Evolutionary conservation across 257 asterid species (phyloP), one percentile per base, ranked within the genome.

Genomic region (Gynochthodes officinalis): DNA sequence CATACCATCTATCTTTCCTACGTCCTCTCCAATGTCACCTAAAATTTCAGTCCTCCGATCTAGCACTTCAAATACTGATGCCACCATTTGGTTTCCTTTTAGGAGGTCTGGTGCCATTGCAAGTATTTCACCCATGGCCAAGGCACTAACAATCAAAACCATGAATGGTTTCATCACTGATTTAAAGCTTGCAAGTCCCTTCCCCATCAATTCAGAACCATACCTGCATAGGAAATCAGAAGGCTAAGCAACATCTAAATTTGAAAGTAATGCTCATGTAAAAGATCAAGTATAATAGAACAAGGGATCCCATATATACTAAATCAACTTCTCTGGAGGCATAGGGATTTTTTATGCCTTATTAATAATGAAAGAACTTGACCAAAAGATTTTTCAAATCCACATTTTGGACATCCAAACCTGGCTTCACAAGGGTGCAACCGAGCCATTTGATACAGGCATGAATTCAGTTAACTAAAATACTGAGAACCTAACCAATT

Each of bases 31-130:
- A 18, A 79, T 87, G 60, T 95, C 96, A 11, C 83, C 80, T 33
- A 68, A 21, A 37, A 95, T 89, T 88, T 92, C 94, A 1, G 90
- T 84, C 81, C 78, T 85, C 21, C 99, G 83, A 67, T 95, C 98
- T 1, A 95, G 89, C 50, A 95, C 80, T 74, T 92, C 96, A 79
- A 95, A 90, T 32, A 95, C 97, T 0, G 97, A 90, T 13, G 92
- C 85, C 80, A 95, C 88, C 99, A 92, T 95, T 67, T 84, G 87
- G 83, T 90, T 90, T 32, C 98, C 98, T 75, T 90, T 95, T n/a
- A 95, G 77, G 63, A 95, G 89, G 67, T 95, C 99, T 18, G 99
- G 98, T 8, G 97, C 99, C 99, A 95, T 92, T 50, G 99, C 99
- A 30, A 95, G 87, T 9, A 96, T 92, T 87, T 95, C 99, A 0